phyloP scores from a whole-genome alignment of 495 filamentous ascomycete genomes.

The Talaromyces nanjingensis region DNA sequence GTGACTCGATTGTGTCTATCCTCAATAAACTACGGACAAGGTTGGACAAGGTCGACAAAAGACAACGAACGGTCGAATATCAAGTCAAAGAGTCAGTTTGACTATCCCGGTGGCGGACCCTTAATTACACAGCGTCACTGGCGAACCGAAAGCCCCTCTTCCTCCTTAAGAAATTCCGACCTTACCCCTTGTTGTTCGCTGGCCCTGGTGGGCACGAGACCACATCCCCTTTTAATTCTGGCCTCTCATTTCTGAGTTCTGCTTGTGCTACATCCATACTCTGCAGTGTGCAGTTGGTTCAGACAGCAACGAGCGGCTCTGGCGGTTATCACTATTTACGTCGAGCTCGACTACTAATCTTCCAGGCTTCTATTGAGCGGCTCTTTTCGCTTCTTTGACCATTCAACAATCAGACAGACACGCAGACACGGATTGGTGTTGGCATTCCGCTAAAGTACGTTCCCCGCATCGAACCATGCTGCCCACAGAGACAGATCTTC shows the following conservation, averaged over 20 bases:
- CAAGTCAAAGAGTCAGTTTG: background rate
- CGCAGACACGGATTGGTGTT: background rate
- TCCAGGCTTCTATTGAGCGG: background rate
- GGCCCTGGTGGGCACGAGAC: conserved; percentile 4
- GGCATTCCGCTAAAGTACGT: background rate
- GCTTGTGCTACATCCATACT: background rate
- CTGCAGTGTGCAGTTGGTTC: background rate
- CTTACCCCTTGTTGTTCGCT: background rate
- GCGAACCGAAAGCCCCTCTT: background rate
- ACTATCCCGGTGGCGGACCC: background rate
- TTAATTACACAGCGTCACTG: background rate
- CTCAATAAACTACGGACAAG: background rate
- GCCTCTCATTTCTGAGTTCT: background rate
- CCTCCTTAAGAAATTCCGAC: background rate
- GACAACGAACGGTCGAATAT: background rate
- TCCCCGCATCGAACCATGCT: background rate
- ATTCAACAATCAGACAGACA: background rate
- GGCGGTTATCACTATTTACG: background rate
- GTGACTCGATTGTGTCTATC: background rate
- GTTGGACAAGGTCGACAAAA: background rate
- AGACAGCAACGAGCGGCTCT: background rate
- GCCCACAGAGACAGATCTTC: background rate
- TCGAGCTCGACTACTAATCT: background rate
- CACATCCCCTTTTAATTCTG: conserved; percentile 7
- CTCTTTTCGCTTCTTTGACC: background rate